phyloP scores from a whole-genome alignment of 495 filamentous ascomycete genomes.

The Bacidia gigantensis region DNA sequence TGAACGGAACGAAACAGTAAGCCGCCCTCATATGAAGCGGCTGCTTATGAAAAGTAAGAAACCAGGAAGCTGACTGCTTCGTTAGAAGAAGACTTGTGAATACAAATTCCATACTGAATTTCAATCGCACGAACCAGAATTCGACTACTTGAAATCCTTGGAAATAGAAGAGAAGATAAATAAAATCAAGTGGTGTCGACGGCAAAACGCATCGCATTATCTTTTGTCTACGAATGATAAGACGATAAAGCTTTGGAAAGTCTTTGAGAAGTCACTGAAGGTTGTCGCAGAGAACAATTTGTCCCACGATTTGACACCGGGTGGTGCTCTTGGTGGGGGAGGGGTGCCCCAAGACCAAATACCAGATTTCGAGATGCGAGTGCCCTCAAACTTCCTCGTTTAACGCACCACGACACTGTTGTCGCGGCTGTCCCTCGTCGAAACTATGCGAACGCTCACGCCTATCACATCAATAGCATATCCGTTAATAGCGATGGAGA shows the following conservation, averaged over 20 bases:
- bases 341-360: slow-evolving; percentile 56
- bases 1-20: slow-evolving; percentile 92
- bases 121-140: slow-evolving; percentile 97
- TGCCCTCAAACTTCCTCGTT: slow-evolving; percentile 78
- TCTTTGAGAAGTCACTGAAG: slow-evolving; percentile 97
- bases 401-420: slow-evolving; percentile 97
- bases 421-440: slow-evolving; percentile 90
- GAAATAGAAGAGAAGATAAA: slow-evolving; percentile 99
- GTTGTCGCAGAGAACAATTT: slow-evolving; percentile 98
- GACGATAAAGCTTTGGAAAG: slow-evolving; percentile 99
- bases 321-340: slow-evolving; percentile 55
- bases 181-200: slow-evolving; percentile 99
- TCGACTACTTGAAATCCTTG: slow-evolving; percentile 96
- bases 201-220: slow-evolving; percentile 97
- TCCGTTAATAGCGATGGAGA: slow-evolving; percentile 99
- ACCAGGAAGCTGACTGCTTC: slow-evolving; percentile 11
- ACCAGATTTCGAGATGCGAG: slow-evolving; percentile 64
- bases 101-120: slow-evolving; percentile 99
- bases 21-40: slow-evolving; percentile 16
- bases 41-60: neutral
- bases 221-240: slow-evolving; percentile 98
- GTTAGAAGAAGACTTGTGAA: slow-evolving; percentile 98
- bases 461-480: slow-evolving; percentile 99
- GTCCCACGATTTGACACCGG: slow-evolving; percentile 82
- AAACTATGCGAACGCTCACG: slow-evolving; percentile 96